A percentile compares a stretch with the other conserved stretches of the same genome.
phyloP scores from a whole-genome alignment of 2,329 filamentous ascomycete species.

The Paecilomyces niveus region DNA sequence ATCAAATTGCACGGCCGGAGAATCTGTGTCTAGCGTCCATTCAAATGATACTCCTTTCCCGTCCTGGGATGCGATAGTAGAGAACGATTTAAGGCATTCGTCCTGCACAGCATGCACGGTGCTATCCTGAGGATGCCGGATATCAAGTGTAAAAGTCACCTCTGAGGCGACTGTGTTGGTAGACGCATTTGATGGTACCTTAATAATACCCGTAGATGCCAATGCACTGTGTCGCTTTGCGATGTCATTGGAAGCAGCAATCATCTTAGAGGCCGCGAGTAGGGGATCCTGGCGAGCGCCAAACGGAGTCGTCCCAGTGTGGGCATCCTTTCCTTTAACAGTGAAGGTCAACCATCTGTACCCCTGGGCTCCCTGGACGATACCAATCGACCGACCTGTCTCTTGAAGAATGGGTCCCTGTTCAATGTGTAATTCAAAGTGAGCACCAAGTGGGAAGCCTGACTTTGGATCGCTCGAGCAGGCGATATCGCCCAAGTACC shows the following conservation, averaged over 20 bases:
- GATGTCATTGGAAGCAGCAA: constrained; percentile 54
- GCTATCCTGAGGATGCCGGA: constrained; percentile 51
- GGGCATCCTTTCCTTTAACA: constrained; percentile 57
- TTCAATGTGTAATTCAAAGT: constrained; percentile 77
- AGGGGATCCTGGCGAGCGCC: constrained; percentile 56
- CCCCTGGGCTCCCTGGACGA: constrained; percentile 62
- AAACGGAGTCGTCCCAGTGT: constrained; percentile 65
- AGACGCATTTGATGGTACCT: constrained; percentile 49
- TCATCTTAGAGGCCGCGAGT: constrained; percentile 57
- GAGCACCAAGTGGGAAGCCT: constrained; percentile 58
- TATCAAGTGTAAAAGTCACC: constrained; percentile 60
- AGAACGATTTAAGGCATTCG: constrained; percentile 49
- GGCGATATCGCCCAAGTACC: constrained; percentile 54
- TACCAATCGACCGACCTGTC: constrained; percentile 52
- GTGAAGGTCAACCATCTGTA: constrained; percentile 63
- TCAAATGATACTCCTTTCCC: constrained; percentile 43
- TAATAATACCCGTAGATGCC: constrained; percentile 60
- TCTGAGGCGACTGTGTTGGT: constrained; percentile 62
- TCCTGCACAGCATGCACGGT: constrained; percentile 50
- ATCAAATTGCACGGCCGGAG: constrained; percentile 54
- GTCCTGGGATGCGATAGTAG: constrained; percentile 47
- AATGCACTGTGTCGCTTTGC: constrained; percentile 52
- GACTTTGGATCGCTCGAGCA: constrained; percentile 38
- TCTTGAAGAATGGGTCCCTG: constrained; percentile 66
- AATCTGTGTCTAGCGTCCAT: constrained; percentile 53